phyloP scores from a whole-genome alignment of 2,329 filamentous ascomycete species.

The Helotiales sp. region DNA sequence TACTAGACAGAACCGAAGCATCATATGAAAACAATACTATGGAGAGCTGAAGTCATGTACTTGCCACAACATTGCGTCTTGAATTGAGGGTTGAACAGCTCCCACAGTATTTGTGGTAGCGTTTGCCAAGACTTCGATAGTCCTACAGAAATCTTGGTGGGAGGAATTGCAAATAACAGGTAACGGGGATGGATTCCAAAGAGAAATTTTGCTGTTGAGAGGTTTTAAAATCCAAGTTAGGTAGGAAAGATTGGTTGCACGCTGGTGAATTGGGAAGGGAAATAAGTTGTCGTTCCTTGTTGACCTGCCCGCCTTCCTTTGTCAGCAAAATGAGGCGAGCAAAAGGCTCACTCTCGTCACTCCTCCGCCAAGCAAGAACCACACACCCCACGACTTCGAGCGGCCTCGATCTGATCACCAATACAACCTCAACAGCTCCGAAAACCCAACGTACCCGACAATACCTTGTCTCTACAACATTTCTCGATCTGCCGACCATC shows the following conservation, averaged over 20 bases:
- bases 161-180: too few species aligned
- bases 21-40: not conserved
- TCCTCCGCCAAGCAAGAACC: constrained; percentile 27
- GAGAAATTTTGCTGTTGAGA: not conserved
- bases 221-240: not conserved
- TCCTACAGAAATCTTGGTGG: not conserved
- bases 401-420: constrained; percentile 19
- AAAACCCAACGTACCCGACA: not conserved
- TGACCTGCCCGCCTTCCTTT: constrained; percentile 13
- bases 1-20: not conserved
- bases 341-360: constrained; percentile 4
- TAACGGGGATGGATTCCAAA: too few species aligned
- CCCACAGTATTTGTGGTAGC: not conserved
- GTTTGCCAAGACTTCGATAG: constrained; percentile 10
- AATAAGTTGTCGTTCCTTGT: not conserved
- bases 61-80: not conserved
- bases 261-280: not conserved
- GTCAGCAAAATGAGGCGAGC: constrained; percentile 16
- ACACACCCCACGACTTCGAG: constrained; percentile 32
- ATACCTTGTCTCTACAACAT: constrained; percentile 10
- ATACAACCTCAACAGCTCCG: constrained; percentile 13
- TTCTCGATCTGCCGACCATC: constrained; percentile 16
- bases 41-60: not conserved
- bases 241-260: not conserved
- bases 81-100: constrained; percentile 2